phyloP scores from a whole-genome alignment of 2,329 filamentous ascomycete species.

The Pseudofabraea citricarpa region DNA sequence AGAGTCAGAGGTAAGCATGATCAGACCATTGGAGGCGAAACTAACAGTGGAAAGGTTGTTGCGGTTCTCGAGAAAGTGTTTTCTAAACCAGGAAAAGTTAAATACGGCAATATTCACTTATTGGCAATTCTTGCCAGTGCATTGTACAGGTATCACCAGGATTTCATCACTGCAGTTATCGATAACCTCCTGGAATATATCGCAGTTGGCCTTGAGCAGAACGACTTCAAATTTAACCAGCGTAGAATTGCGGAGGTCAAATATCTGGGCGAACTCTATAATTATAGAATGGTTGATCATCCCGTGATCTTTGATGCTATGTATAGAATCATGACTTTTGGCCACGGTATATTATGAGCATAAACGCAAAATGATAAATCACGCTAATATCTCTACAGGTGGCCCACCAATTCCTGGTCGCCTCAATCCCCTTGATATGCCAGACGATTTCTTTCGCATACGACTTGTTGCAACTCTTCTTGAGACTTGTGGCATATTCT shows the following conservation, averaged over 20 bases:
- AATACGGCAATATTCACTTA: conserved; percentile 94
- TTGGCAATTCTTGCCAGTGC: conserved; percentile 85
- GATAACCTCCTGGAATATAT: conserved; percentile 89
- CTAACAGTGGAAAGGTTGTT: conserved; percentile 20
- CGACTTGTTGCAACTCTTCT: conserved; percentile 83
- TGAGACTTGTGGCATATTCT: conserved; percentile 95
- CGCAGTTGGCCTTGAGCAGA: conserved; percentile 82
- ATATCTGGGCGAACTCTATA: conserved; percentile 93
- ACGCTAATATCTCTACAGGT: conserved; percentile 36
- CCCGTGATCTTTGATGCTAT: conserved; percentile 92
- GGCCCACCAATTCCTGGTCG: conserved; percentile 77
- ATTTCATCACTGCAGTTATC: conserved; percentile 86
- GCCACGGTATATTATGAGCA: conserved; percentile 55
- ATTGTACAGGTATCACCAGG: conserved; percentile 85
- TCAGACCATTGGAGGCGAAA: not conserved
- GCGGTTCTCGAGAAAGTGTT: conserved; percentile 71
- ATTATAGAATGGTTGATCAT: conserved; percentile 95
- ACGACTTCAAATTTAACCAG: conserved; percentile 97
- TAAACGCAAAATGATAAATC: conserved; percentile 31
- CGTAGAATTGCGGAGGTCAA: conserved; percentile 92
- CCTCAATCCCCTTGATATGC: conserved; percentile 74
- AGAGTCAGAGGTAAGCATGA: conserved; percentile 65
- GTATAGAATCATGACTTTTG: conserved; percentile 92
- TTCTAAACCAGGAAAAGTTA: conserved; percentile 93
- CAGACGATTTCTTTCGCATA: conserved; percentile 95